Conservation (phyloP, 257 asterid genomes). For the Solanum lycopersicoides region DNA sequence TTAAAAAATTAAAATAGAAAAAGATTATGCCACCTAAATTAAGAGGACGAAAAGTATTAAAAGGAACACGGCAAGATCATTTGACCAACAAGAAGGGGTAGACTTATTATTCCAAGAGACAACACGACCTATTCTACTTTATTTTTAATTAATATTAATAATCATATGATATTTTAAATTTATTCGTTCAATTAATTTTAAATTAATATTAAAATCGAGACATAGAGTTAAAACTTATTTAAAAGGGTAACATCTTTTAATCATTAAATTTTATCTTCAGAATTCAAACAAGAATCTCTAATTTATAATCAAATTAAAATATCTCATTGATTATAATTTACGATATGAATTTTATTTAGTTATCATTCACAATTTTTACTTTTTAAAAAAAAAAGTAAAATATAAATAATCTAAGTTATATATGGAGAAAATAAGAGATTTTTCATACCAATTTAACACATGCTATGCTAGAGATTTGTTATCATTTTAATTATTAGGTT, state of each 20-base stretch:
- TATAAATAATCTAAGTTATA: background rate
- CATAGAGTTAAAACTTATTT: too few species aligned
- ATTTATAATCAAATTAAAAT: too few species aligned
- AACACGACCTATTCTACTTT: background rate
- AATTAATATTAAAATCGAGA: background rate
- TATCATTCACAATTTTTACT: background rate
- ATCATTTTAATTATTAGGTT: background rate
- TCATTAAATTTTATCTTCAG: too few species aligned
- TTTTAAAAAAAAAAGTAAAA: background rate
- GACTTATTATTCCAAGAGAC: background rate
- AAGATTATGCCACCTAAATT: fast-evolving
- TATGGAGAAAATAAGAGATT: fast-evolving
- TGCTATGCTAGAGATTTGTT: background rate
- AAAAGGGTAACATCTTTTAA: too few species aligned
- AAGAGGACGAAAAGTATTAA: too few species aligned
- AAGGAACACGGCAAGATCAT: background rate
- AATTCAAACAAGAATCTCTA: too few species aligned
- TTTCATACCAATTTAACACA: background rate
- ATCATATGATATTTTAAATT: background rate
- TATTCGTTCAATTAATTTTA: background rate
- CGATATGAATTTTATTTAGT: too few species aligned
- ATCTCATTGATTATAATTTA: too few species aligned
- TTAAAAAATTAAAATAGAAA: too few species aligned
- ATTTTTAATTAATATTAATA: too few species aligned
- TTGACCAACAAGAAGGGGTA: background rate